Evolutionary conservation across 2,329 filamentous ascomycete species (phyloP), one percentile per base, ranked within the genome.

Genomic region (Didymella sp.): DNA sequence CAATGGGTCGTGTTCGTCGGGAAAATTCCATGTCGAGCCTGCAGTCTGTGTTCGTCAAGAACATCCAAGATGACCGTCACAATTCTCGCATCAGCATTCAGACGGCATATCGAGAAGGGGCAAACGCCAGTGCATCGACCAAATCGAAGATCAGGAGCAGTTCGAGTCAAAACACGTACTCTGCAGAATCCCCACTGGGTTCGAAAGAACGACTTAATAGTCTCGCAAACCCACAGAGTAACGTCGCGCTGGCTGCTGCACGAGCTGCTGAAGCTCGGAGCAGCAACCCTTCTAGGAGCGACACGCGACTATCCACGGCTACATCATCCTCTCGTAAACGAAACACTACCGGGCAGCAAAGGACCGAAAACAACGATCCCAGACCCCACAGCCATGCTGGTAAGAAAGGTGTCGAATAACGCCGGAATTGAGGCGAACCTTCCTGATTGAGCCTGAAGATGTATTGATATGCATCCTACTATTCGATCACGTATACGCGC

Each of bases 11-110:
- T 27, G 69, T 73, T 27, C 73, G 78, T 38, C 70, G 76, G 28
- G 75, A 78, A 27, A 69, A 67, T 30, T 80, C 78, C 5, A 45
- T 54, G 2, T 75, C 77, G 2, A 79, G 76, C 60, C 50, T 76
- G 6, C 63, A 75, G n/a, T 76, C 73, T 4, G 60, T 64, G 1
- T 66, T 69, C 35, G 40, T 51, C 12, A 63, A 50, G 25, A 33
- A 44, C 13, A 59, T 61, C 35, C 59, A 62, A 6, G 64, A 73
- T 5, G 61, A 64, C 25, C 66, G 67, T 12, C 70, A 65, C 13
- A 56, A 62, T 44, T 79, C 73, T 21, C 62, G 50, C 11, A 68
- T 70, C 0, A 75, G 73, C 31, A 58, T 73, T 13, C 31, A 69
- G 25, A 75, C 73, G 11, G 69, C 67, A 15, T 68, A 72, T 41